A percentile compares a stretch with the other conserved stretches of the same genome.
Evolutionary conservation across 257 asterid species (phyloP).

Genomic region (Solanum microdontum): DNA sequence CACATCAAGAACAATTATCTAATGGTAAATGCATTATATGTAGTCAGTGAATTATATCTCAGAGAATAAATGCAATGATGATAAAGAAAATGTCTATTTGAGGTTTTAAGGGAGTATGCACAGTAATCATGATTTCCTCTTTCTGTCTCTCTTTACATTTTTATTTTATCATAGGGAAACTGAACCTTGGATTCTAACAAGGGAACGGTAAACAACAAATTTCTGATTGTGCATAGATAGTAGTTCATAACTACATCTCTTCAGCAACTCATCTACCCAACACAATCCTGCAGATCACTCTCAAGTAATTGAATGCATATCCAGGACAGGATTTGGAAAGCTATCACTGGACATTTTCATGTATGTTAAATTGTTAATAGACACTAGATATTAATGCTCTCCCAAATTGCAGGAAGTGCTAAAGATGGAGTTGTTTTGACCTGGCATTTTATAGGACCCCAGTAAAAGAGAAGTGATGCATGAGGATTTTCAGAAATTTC

Average conservation of each 20-base stretch:
- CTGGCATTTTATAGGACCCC: conserved; percentile 72
- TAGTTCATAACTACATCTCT: not conserved
- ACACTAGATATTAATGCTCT: not conserved
- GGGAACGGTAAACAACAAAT: not conserved
- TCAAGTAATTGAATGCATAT: not conserved
- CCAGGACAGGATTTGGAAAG: not conserved
- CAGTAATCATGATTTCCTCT: not conserved
- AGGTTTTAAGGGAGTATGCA: not conserved
- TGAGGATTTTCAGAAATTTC: conserved; percentile 63
- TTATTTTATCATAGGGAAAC: not conserved
- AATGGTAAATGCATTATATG: not conserved
- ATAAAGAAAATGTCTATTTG: not conserved
- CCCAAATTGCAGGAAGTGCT: not conserved
- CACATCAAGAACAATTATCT: not conserved
- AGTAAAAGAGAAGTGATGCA: conserved; percentile 68
- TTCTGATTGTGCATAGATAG: not conserved
- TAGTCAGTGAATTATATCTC: not conserved
- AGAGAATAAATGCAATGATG: not conserved
- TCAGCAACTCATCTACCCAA: not conserved
- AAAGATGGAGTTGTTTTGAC: conserved; percentile 11
- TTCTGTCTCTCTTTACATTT: not conserved
- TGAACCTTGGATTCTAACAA: not conserved
- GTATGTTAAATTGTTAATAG: not conserved
- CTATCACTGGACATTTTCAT: not conserved
- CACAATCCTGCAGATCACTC: not conserved